These are phyloP conservation scores for Alternaria burnsii DNA, from an alignment of 2,329 filamentous ascomycete genomes.

Conservation along the genomic window DNA sequence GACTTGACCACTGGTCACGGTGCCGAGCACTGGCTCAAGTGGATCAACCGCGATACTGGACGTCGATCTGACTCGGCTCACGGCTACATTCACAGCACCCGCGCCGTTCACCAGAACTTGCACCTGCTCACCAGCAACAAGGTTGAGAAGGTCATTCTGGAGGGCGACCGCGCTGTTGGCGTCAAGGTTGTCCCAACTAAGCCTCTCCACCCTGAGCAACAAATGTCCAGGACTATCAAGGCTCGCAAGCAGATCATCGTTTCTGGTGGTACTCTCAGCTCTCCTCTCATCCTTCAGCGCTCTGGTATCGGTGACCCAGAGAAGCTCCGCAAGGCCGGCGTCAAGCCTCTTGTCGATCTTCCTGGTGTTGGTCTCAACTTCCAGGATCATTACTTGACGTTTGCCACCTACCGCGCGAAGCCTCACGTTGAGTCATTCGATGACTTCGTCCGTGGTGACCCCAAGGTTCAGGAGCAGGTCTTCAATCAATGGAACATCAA, in stretches of 20 bases:
- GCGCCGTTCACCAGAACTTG: constrained; percentile 73
- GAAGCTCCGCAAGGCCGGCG: constrained; percentile 73
- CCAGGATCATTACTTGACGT: constrained; percentile 78
- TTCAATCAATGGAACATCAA: constrained; percentile 82
- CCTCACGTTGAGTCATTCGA: constrained; percentile 81
- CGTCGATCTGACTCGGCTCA: constrained; percentile 80
- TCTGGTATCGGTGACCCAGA: constrained; percentile 77
- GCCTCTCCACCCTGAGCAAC: constrained; percentile 65
- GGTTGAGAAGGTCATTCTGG: constrained; percentile 77
- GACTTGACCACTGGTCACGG: constrained; percentile 73
- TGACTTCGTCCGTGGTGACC: constrained; percentile 78
- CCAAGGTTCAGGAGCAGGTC: constrained; percentile 75
- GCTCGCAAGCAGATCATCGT: constrained; percentile 79
- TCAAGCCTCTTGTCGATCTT: constrained; percentile 74
- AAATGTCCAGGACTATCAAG: constrained; percentile 65
- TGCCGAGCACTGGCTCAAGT: constrained; percentile 85
- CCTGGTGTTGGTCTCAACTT: constrained; percentile 79
- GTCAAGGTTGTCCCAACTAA: constrained; percentile 77
- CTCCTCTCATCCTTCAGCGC: constrained; percentile 76
- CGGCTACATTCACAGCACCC: constrained; percentile 79
- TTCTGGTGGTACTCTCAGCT: constrained; percentile 75
- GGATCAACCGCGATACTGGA: constrained; percentile 77
- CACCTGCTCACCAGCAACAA: constrained; percentile 80
- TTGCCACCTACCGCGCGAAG: constrained; percentile 75
- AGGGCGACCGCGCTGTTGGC: constrained; percentile 74